Percentiles rank a stretch among this genome's conserved stretches.
These are phyloP conservation scores for Hippophae tibetana DNA, from an alignment of 306 rosid species.

Conservation along the genomic window DNA sequence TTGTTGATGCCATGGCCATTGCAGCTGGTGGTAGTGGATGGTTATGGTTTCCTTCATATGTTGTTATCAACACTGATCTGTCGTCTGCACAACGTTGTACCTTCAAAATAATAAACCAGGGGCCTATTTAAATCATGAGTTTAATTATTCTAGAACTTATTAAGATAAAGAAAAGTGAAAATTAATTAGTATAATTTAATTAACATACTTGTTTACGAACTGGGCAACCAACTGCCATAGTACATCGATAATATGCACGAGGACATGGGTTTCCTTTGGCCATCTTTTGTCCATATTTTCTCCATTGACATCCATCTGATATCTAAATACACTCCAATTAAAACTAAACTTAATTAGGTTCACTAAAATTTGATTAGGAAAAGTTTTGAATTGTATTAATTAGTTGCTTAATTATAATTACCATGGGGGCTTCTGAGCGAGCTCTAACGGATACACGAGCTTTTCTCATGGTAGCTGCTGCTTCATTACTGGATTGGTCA, in stretches of 20 bases:
- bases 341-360: not conserved
- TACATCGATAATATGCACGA: slow-evolving; percentile 87
- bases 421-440: slow-evolving; percentile 96
- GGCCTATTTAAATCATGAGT: too few relatives aligned
- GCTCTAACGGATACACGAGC: slow-evolving; percentile 99
- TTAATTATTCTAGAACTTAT: not conserved
- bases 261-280: slow-evolving; percentile 98
- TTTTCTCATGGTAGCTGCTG: slow-evolving; percentile 91
- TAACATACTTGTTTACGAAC: slow-evolving; percentile 89
- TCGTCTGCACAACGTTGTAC: slow-evolving; percentile 96
- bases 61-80: slow-evolving; percentile 63
- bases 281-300: slow-evolving; percentile 95
- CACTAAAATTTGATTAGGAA: too few relatives aligned
- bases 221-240: slow-evolving; percentile 92
- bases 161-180: not conserved
- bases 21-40: slow-evolving; percentile 97
- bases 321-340: slow-evolving; percentile 30
- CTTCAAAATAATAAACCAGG: slow-evolving; percentile 18
- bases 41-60: slow-evolving; percentile 87
- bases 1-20: slow-evolving; percentile 96
- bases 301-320: slow-evolving; percentile 97
- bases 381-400: too few relatives aligned
- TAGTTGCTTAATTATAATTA: not conserved
- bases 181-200: not conserved
- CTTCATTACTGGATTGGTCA: slow-evolving; percentile 31